Base-by-base conservation (phyloP, 345 rosid species). In the Aquilaria malaccensis region DNA sequence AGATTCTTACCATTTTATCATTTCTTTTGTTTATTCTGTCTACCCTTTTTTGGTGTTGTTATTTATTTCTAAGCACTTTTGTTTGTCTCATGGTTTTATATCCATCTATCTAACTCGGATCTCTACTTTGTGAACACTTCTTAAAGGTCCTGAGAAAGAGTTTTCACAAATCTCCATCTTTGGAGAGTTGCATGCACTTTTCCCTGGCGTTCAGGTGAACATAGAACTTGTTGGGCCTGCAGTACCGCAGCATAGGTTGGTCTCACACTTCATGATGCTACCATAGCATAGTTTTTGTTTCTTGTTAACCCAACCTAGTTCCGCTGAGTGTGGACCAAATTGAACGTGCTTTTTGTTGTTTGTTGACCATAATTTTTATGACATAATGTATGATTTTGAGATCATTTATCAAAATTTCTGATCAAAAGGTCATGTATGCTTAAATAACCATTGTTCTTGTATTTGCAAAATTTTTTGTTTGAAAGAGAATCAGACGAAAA, bases 111-210 rank as follows among this genome's bases (percentile, higher is more conserved):
- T 53, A 9, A 6, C 49, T 56, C 30, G 33, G 9, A 55, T 11
- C 59, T 50, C 50, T 54, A 50, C 69, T 69, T 64, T 49, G 22
- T 76, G 22, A 71, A 56, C 67, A 71, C 63, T 64, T 56, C 65
- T 55, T 67, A 61, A 72, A 94, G 99, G 99, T 62, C 99, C 95
- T 64, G 96, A 90, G 76, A 91, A 82, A 65, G 97, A 94, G 79
- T 95, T 94, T 70, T 76, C 78, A 33, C 96, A 90, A 61, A 81
- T 94, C 70, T 71, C 86, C 77, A 93, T 75, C 59, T 86, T 94
- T 62, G 83, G 87, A 61, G 99, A 90, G 79, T 77, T 94, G 74
- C 75, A 9, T 61, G 84, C 96, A 1, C 88, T 94, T 67, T 85
- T 94, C 72, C 85, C 96, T 68, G 85, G 88, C 55, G 52, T 83